Evolutionary conservation across 2,329 filamentous ascomycete species (phyloP).

Genomic region (Colletotrichum aenigma): DNA sequence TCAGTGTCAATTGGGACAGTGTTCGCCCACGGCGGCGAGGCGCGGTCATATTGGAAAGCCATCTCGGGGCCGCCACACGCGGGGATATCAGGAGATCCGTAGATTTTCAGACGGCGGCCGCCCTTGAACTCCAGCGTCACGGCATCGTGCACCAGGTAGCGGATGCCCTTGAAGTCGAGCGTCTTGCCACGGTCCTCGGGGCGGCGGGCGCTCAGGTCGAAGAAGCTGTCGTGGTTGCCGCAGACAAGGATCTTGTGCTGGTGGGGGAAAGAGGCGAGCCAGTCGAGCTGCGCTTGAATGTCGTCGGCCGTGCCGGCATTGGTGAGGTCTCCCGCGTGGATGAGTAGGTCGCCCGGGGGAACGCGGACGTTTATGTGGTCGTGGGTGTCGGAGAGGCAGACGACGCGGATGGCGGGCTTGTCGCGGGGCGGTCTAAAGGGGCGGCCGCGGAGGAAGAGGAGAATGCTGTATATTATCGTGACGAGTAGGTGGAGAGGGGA

Average conservation of each 20-base stretch:
- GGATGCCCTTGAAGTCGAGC: conserved; percentile 70
- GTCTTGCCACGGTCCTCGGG: conserved; percentile 58
- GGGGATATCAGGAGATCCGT: conserved; percentile 83
- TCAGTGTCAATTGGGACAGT: conserved; percentile 76
- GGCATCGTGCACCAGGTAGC: conserved; percentile 76
- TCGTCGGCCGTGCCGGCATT: conserved; percentile 73
- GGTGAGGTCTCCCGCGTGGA: conserved; percentile 88
- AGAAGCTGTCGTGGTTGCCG: conserved; percentile 89
- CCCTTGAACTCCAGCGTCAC: conserved; percentile 67
- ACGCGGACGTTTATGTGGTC: conserved; percentile 62
- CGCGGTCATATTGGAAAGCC: conserved; percentile 77
- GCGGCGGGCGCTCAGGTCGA: conserved; percentile 69
- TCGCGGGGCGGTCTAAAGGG: conserved; percentile 63
- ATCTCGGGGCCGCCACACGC: conserved; percentile 72
- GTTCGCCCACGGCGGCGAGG: conserved; percentile 72
- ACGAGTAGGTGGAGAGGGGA: conserved; percentile 72
- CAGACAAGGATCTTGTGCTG: conserved; percentile 80
- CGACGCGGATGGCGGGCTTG: conserved; percentile 69
- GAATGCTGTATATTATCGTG: conserved; percentile 64
- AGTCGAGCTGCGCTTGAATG: conserved; percentile 84
- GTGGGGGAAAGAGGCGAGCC: conserved; percentile 77
- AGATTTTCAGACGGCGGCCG: conserved; percentile 69
- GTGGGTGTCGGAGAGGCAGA: conserved; percentile 93
- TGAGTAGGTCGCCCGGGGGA: conserved; percentile 80
- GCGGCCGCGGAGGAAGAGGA: conserved; percentile 71